These are phyloP conservation scores for Spathaspora sp. DNA, from an alignment of 1,139 yeast genomes.

Conservation along the genomic window DNA sequence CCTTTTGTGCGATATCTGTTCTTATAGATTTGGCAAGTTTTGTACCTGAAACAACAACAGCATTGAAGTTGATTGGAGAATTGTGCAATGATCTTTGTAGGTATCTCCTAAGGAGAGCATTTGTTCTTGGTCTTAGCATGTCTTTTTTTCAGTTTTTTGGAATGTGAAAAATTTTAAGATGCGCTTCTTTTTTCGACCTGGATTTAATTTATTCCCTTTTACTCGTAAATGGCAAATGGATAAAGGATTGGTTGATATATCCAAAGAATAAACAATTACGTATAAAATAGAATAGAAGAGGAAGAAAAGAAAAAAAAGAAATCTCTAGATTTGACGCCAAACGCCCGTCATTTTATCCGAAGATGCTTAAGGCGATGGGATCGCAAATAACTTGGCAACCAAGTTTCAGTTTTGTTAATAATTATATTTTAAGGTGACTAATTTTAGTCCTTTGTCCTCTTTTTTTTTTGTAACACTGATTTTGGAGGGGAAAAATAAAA, in stretches of 20 bases:
- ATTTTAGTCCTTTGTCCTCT: neutral
- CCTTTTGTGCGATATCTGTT: constrained; percentile 40
- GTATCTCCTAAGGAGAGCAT: neutral
- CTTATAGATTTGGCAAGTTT: constrained; percentile 42
- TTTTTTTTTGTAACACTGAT: constrained; percentile 1
- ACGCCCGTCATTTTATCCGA: neutral
- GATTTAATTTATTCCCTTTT: neutral
- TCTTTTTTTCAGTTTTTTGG: neutral
- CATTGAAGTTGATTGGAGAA: constrained; percentile 23
- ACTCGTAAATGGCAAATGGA: neutral
- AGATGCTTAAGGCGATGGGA: constrained; percentile 1
- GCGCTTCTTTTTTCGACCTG: neutral
- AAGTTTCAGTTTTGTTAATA: neutral
- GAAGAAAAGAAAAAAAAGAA: neutral
- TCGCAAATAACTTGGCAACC: neutral
- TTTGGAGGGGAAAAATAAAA: neutral
- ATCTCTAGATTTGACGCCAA: neutral
- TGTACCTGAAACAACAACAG: constrained; percentile 46
- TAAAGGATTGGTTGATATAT: neutral
- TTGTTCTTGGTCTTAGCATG: neutral
- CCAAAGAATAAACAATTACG: neutral
- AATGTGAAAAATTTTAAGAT: neutral
- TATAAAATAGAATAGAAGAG: neutral
- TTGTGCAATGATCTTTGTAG: constrained; percentile 16
- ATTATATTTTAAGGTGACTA: neutral